A percentile compares a stretch with the other conserved stretches of the same genome.
These are phyloP conservation scores for Rosa lucieae DNA, from an alignment of 306 rosid species.

Conservation along the genomic window DNA sequence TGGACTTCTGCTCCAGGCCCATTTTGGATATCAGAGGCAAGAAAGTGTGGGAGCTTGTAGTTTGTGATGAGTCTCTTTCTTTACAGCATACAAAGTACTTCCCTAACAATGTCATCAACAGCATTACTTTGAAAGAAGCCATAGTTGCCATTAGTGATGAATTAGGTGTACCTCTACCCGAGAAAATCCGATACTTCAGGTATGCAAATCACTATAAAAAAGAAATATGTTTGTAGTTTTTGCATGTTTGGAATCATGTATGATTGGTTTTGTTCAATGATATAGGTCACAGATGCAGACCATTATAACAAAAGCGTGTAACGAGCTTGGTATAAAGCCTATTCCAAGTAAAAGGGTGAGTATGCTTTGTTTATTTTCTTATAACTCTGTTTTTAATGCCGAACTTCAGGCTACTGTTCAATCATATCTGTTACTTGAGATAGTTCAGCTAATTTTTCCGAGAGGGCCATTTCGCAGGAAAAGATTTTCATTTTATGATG, in stretches of 20 bases:
- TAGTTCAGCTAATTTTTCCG: not conserved
- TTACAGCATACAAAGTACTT: slow-evolving; percentile 85
- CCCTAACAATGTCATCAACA: slow-evolving; percentile 88
- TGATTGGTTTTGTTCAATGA: slow-evolving; percentile 20
- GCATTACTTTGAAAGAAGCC: slow-evolving; percentile 83
- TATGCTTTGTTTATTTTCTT: slow-evolving; percentile 21
- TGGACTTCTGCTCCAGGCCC: slow-evolving; percentile 95
- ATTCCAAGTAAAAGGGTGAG: slow-evolving; percentile 93
- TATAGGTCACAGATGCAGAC: slow-evolving; percentile 98
- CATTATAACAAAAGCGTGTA: slow-evolving; percentile 82
- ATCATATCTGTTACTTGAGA: not conserved
- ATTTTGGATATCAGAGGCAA: slow-evolving; percentile 85
- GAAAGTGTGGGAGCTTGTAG: slow-evolving; percentile 95
- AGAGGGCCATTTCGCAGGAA: not conserved
- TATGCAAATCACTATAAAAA: slow-evolving; percentile 3
- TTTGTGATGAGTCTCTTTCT: slow-evolving; percentile 76
- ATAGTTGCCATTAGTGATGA: slow-evolving; percentile 56
- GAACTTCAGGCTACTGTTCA: not conserved
- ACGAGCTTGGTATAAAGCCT: slow-evolving; percentile 78
- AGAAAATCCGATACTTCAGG: slow-evolving; percentile 89
- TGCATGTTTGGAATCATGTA: not conserved
- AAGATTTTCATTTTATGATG: too few species aligned
- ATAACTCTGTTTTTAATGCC: not conserved
- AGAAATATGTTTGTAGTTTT: not conserved
- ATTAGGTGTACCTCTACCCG: slow-evolving; percentile 67